A percentile compares a stretch with the other conserved stretches of the same genome.
phyloP scores from a whole-genome alignment of 2,329 filamentous ascomycete genomes.

The Hortaea werneckii region DNA sequence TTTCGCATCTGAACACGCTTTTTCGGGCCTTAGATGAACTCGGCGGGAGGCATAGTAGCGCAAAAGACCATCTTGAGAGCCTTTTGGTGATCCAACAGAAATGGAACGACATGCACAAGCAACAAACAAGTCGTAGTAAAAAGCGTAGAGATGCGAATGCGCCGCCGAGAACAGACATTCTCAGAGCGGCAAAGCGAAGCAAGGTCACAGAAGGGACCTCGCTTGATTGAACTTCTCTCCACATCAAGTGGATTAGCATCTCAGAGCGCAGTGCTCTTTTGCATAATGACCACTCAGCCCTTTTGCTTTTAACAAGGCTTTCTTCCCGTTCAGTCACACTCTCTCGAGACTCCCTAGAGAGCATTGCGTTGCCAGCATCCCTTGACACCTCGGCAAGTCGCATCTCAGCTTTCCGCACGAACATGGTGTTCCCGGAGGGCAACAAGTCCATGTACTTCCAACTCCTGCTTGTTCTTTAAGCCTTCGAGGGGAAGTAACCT shows the following conservation, averaged over 20 bases:
- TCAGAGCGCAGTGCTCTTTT: no score
- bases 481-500: background rate
- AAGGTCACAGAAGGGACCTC: no score
- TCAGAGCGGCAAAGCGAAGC: no score
- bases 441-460: conserved; percentile 3
- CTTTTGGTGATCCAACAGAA: conserved; percentile 7
- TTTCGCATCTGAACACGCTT: conserved; percentile 30
- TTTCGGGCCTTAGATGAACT: conserved; percentile 34
- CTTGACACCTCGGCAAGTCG: conserved; percentile 3
- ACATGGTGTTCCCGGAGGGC: background rate
- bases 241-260: no score
- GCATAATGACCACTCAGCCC: no score
- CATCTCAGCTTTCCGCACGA: conserved; percentile 2
- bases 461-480: background rate
- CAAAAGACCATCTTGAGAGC: conserved; percentile 17
- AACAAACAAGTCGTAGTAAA: background rate
- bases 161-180: no score
- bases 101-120: conserved; percentile 7
- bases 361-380: no score
- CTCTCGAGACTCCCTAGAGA: no score
- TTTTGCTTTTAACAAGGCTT: no score
- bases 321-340: no score
- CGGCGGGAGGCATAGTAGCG: conserved; percentile 31
- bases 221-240: no score
- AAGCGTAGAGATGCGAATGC: no score